Conservation (phyloP, 1,139 yeast genomes). For the Hansenula sp. region DNA sequence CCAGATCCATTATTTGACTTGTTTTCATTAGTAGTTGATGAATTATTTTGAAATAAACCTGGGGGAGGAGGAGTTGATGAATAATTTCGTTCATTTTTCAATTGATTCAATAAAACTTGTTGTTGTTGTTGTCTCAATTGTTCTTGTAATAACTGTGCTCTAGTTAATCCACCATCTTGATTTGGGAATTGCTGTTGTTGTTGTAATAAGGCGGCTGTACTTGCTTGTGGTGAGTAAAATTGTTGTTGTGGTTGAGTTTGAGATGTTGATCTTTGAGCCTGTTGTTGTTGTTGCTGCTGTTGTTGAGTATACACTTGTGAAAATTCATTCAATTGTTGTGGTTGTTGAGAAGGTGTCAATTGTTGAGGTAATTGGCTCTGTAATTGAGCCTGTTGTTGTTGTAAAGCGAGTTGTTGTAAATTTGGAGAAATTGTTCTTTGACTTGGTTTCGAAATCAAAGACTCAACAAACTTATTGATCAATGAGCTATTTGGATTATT, state of each 20-base stretch:
- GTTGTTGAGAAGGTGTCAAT: slow-evolving; percentile 14
- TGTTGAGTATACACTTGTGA: slow-evolving; percentile 8
- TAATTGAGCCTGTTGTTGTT: slow-evolving; percentile 12
- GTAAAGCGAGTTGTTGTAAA: slow-evolving; percentile 25
- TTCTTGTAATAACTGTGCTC: slow-evolving; percentile 16
- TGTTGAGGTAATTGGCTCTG: slow-evolving; percentile 16
- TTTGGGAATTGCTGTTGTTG: slow-evolving; percentile 25
- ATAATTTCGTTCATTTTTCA: slow-evolving; percentile 15
- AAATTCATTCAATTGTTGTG: slow-evolving; percentile 17
- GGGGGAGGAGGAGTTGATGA: slow-evolving; percentile 43
- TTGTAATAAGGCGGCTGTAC: slow-evolving; percentile 15
- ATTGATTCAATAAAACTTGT: slow-evolving; percentile 8
- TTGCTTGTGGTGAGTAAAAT: slow-evolving; percentile 18
- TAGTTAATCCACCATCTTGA: slow-evolving; percentile 18
- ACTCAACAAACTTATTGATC: slow-evolving; percentile 26
- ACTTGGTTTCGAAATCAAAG: slow-evolving; percentile 15
- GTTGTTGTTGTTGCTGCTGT: slow-evolving; percentile 11
- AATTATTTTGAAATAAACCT: slow-evolving; percentile 32
- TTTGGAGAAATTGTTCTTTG: slow-evolving; percentile 2
- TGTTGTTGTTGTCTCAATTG: slow-evolving; percentile 18
- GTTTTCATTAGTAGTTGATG: slow-evolving; percentile 12
- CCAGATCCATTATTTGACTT: slow-evolving; percentile 14
- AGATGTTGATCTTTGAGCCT: slow-evolving; percentile 6
- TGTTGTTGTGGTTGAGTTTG: slow-evolving; percentile 20
- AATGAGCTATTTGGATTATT: slow-evolving; percentile 23